A percentile compares a stretch with the other conserved stretches of the same genome.
These are phyloP conservation scores for Arabidopsis lyrata DNA, from an alignment of 441 rosid species.

Conservation along the genomic window DNA sequence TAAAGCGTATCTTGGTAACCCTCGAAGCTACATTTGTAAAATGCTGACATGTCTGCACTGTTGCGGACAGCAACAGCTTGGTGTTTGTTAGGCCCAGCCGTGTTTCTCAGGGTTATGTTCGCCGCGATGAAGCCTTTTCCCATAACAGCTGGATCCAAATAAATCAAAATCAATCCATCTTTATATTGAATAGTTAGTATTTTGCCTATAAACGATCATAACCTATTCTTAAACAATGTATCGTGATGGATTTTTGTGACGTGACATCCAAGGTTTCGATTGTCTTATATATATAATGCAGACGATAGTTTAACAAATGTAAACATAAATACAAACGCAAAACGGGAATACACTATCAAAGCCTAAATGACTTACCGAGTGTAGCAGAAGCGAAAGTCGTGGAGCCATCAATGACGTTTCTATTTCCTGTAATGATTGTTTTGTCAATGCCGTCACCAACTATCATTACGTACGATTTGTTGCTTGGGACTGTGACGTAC, in stretches of 20 bases:
- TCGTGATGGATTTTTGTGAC: too few relatives aligned
- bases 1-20: constrained; percentile 72
- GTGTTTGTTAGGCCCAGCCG: constrained; percentile 66
- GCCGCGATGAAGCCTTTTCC: constrained; percentile 59
- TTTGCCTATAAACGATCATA: too few relatives aligned
- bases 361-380: not conserved
- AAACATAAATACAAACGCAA: too few relatives aligned
- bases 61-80: constrained; percentile 72
- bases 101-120: constrained; percentile 63
- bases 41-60: constrained; percentile 65
- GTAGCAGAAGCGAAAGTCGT: not conserved
- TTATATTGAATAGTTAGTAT: too few relatives aligned
- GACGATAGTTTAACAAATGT: too few relatives aligned
- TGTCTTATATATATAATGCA: too few relatives aligned
- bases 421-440: not conserved
- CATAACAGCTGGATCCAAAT: constrained; percentile 50
- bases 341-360: too few relatives aligned
- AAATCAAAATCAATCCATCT: not conserved
- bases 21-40: constrained; percentile 71
- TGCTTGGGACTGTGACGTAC: not conserved
- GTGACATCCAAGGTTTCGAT: not conserved
- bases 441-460: constrained; percentile 1
- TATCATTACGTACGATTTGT: not conserved
- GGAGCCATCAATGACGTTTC: not conserved
- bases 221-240: too few relatives aligned